Conservation (phyloP, 441 rosid genomes). For the Brassica hybrid region DNA sequence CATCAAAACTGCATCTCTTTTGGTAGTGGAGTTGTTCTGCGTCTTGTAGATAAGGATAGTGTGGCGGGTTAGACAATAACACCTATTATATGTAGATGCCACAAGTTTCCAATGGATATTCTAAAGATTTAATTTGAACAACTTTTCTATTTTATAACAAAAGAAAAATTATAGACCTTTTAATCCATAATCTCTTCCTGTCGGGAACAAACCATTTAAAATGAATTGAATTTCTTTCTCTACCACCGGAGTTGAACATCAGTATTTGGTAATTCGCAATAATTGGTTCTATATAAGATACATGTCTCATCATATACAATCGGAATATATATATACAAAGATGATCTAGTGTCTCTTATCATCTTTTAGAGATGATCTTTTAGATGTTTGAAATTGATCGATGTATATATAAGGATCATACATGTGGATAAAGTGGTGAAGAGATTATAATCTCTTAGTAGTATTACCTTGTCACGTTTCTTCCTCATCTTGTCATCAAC, state of each 20-base stretch:
- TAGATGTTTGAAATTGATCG: slow-evolving; percentile 11
- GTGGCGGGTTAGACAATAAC: slow-evolving; percentile 20
- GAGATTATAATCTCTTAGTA: slow-evolving; percentile 20
- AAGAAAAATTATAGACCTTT: slow-evolving; percentile 7
- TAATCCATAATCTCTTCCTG: not conserved
- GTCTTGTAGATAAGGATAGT: slow-evolving; percentile 7
- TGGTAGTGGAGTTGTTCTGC: slow-evolving; percentile 16
- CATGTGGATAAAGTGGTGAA: slow-evolving; percentile 36
- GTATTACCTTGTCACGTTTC: slow-evolving; percentile 42
- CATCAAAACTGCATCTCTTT: not conserved
- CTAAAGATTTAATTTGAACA: not conserved
- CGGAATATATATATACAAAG: not conserved
- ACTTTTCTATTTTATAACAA: no score
- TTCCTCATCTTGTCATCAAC: slow-evolving; percentile 40
- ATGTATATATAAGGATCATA: slow-evolving; percentile 31
- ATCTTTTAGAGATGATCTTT: no score
- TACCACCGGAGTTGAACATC: not conserved
- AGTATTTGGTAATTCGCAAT: not conserved
- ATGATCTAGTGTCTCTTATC: slow-evolving; percentile 25
- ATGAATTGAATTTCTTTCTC: not conserved
- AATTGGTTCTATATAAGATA: slow-evolving; percentile 3
- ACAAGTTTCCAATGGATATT: slow-evolving; percentile 23
- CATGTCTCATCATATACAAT: not conserved
- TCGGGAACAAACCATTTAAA: not conserved
- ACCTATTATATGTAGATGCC: not conserved